These are phyloP conservation scores for Cladorrhinum sp. DNA, from an alignment of 2,329 filamentous ascomycete genomes.

Conservation along the genomic window DNA sequence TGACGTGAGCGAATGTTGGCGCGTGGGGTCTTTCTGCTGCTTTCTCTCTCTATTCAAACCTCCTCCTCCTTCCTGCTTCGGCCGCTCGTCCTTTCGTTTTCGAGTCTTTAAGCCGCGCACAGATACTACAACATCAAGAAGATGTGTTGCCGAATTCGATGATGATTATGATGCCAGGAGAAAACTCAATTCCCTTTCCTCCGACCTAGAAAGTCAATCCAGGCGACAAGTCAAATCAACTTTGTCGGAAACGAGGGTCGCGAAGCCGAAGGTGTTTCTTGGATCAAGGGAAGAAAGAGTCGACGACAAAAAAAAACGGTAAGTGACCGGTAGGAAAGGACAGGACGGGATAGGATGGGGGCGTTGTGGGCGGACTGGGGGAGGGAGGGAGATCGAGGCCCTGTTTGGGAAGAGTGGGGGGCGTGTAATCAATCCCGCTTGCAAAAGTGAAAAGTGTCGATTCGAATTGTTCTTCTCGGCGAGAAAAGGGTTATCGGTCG, in stretches of 20 bases:
- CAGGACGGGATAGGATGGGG: slow-evolving; percentile 18
- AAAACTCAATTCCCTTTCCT: not conserved
- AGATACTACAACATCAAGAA: not conserved
- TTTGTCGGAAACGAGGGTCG: not conserved
- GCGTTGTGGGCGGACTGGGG: not conserved
- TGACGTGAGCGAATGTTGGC: not conserved
- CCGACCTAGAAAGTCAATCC: not conserved
- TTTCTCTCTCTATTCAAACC: not conserved
- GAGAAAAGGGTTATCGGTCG: not conserved
- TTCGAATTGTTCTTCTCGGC: not conserved
- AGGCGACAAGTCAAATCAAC: not conserved
- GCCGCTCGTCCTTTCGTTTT: not conserved
- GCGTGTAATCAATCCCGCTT: not conserved
- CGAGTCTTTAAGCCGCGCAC: not conserved
- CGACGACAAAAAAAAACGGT: slow-evolving; percentile 5
- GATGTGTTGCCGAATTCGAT: not conserved
- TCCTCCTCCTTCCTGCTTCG: not conserved
- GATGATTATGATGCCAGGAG: not conserved
- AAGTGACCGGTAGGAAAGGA: slow-evolving; percentile 4
- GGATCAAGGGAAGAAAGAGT: not conserved
- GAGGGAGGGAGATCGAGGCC: slow-evolving; percentile 17
- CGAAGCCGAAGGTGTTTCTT: not conserved
- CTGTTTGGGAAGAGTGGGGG: slow-evolving; percentile 28
- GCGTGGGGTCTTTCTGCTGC: not conserved
- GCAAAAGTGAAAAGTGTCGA: not conserved